Evolutionary conservation across 2,329 filamentous ascomycete species (phyloP).

Genomic region (Clarireedia homoeocarpa): DNA sequence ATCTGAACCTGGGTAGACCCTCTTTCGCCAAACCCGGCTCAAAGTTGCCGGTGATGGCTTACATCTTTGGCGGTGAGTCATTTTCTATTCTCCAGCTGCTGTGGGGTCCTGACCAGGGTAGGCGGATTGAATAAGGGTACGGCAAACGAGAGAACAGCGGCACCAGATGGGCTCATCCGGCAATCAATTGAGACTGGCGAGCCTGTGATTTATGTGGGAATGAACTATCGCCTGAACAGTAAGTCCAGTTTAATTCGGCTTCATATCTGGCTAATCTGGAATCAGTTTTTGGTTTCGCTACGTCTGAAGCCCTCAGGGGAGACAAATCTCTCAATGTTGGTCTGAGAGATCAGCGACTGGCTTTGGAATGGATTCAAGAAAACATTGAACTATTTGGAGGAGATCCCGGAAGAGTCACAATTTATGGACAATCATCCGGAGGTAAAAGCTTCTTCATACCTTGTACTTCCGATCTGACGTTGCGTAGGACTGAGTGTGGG

Average conservation of each 20-base stretch:
- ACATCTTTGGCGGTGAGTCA: conserved; percentile 54
- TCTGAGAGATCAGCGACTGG: conserved; percentile 28
- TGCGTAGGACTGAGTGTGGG: conserved; percentile 35
- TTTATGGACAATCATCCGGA: conserved; percentile 53
- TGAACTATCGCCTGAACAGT: conserved; percentile 42
- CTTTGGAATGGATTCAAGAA: conserved; percentile 49
- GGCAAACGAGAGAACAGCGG: conserved; percentile 10
- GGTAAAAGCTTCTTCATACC: conserved; percentile 39
- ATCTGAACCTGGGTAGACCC: conserved; percentile 49
- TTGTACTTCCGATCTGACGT: background rate
- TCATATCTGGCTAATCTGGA: conserved; percentile 30
- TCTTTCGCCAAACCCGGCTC: conserved; percentile 41
- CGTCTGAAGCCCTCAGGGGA: conserved; percentile 40
- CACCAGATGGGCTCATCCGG: conserved; percentile 39
- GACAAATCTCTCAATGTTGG: conserved; percentile 25
- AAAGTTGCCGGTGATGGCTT: conserved; percentile 58
- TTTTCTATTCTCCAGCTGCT: conserved; percentile 8
- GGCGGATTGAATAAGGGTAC: conserved; percentile 13
- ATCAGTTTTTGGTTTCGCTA: conserved; percentile 59
- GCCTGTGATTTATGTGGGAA: conserved; percentile 48
- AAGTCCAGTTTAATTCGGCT: background rate
- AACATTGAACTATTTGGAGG: conserved; percentile 54
- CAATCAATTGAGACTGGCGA: conserved; percentile 37
- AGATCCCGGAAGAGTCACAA: conserved; percentile 45
- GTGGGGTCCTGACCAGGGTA: background rate